These are phyloP conservation scores for Backusella tuberculispora DNA, from an alignment of 192 early-diverging fungal genomes.

Conservation along the genomic window DNA sequence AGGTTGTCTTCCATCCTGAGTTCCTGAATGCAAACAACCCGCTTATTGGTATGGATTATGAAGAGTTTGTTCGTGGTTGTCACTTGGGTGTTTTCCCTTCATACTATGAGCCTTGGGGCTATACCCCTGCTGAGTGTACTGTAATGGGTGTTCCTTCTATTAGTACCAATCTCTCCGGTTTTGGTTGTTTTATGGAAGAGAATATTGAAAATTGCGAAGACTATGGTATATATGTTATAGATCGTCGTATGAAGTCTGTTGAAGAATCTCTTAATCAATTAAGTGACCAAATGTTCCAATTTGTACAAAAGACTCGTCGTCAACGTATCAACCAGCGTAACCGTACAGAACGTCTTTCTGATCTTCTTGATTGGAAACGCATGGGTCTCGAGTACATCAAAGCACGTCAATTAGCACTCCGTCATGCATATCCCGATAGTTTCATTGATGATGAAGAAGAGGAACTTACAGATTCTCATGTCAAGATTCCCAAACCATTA, in stretches of 20 bases:
- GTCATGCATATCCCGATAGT: slow-evolving; percentile 86
- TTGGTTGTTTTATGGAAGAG: slow-evolving; percentile 98
- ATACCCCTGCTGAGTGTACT: slow-evolving; percentile 98
- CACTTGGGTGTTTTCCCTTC: slow-evolving; percentile 97
- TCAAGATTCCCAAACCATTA: slow-evolving; percentile 86
- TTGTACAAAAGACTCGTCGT: slow-evolving; percentile 92
- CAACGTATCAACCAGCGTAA: slow-evolving; percentile 99
- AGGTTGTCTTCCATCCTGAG: slow-evolving; percentile 98
- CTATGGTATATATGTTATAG: slow-evolving; percentile 98
- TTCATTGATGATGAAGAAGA: slow-evolving; percentile 71
- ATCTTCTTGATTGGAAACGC: slow-evolving; percentile 97
- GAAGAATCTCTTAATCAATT: slow-evolving; percentile 93
- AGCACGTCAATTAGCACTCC: slow-evolving; percentile 91
- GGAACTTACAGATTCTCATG: slow-evolving; percentile 55
- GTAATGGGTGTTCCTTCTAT: slow-evolving; percentile 98
- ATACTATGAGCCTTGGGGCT: slow-evolving; percentile 99
- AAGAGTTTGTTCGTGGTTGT: slow-evolving; percentile 97
- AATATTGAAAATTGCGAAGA: slow-evolving; percentile 91
- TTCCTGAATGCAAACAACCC: slow-evolving; percentile 97
- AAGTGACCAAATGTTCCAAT: slow-evolving; percentile 86
- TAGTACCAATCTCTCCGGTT: slow-evolving; percentile 96
- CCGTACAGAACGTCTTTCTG: slow-evolving; percentile 92
- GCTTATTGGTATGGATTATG: slow-evolving; percentile 91
- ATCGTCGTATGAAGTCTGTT: slow-evolving; percentile 88
- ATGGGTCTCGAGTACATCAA: slow-evolving; percentile 99